phyloP scores from a whole-genome alignment of 2,329 filamentous ascomycete species.

The Monosporascus sp. region DNA sequence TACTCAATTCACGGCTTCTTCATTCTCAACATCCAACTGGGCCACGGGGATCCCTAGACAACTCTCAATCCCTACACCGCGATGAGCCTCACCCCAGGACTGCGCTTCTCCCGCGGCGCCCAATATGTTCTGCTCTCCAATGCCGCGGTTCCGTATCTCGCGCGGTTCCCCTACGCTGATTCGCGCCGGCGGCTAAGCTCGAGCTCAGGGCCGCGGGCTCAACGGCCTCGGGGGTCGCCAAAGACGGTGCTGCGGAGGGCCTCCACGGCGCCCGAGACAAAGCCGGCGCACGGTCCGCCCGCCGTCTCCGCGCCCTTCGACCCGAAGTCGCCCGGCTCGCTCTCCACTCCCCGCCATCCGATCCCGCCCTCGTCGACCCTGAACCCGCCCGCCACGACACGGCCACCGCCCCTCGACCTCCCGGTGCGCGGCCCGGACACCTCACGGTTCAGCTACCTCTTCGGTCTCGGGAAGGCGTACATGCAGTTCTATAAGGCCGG shows the following conservation, averaged over 20 bases:
- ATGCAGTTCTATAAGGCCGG: constrained; percentile 83
- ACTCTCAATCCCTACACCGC: background rate
- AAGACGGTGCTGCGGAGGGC: no score
- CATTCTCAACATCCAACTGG: background rate
- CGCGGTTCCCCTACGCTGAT: background rate
- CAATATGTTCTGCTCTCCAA: no score
- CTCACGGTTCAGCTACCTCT: constrained; percentile 47
- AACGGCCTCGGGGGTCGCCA: background rate
- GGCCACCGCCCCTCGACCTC: constrained; percentile 63
- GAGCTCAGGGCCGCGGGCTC: background rate
- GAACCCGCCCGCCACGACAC: constrained; percentile 70
- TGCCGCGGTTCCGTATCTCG: no score
- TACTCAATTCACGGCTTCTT: background rate
- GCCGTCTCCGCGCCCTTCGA: constrained; percentile 4
- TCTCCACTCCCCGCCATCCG: constrained; percentile 2
- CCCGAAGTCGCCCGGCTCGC: constrained; percentile 2
- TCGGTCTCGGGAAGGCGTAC: constrained; percentile 68
- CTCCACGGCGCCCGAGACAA: no score
- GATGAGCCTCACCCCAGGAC: no score
- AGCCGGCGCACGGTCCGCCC: background rate
- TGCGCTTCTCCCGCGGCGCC: no score
- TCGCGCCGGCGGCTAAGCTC: background rate
- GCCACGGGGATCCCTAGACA: background rate
- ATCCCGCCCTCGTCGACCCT: constrained; percentile 32
- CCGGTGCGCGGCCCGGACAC: constrained; percentile 48